phyloP scores from a whole-genome alignment of 148 eudicot species.

The Vaccinium corymbosum region DNA sequence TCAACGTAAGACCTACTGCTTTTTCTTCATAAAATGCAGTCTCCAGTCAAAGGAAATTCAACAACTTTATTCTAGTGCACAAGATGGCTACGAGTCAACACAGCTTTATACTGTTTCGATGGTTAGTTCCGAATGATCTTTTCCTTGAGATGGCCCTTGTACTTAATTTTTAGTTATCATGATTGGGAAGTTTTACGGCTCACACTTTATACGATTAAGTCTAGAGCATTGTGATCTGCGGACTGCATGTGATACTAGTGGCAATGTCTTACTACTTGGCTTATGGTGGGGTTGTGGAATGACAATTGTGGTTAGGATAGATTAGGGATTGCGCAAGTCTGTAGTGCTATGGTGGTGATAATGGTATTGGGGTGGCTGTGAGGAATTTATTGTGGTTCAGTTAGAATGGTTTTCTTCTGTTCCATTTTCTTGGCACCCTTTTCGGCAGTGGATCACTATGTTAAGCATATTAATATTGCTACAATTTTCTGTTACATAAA shows the following conservation, averaged over 20 bases:
- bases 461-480: slow-evolving; percentile 3
- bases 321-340: neutral
- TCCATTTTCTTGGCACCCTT: neutral
- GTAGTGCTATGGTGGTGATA: neutral
- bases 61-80: slow-evolving; percentile 64
- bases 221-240: neutral
- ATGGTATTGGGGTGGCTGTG: neutral
- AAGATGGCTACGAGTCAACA: slow-evolving; percentile 93
- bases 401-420: slow-evolving; percentile 2
- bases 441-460: neutral
- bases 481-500: neutral
- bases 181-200: neutral
- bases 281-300: neutral
- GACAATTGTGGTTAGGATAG: neutral
- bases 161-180: neutral
- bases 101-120: slow-evolving; percentile 59
- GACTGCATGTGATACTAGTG: neutral
- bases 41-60: slow-evolving; percentile 74
- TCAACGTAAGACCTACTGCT: slow-evolving; percentile 90
- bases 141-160: neutral
- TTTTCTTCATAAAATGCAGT: slow-evolving; percentile 85
- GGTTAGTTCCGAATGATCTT: slow-evolving; percentile 39
- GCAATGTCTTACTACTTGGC: neutral
- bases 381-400: slow-evolving; percentile 1
- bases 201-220: neutral